These are phyloP conservation scores for Candida sp. DNA, from an alignment of 1,139 yeast species.

Conservation along the genomic window DNA sequence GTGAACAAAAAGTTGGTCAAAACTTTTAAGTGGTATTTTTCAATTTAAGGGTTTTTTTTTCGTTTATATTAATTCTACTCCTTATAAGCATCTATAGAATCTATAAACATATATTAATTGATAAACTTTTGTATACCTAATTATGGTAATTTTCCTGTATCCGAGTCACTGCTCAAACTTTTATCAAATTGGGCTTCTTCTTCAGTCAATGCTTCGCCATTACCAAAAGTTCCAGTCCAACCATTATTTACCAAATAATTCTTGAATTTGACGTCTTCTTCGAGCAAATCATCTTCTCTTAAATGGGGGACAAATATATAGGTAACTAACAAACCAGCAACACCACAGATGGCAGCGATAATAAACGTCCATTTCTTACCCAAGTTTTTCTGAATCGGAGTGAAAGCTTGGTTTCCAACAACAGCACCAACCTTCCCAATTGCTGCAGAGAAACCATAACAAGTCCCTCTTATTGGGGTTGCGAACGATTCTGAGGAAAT, in stretches of 20 bases:
- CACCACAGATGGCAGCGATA: conserved; percentile 68
- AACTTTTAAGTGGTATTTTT: background rate
- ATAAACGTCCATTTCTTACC: conserved; percentile 42
- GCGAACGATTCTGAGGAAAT: conserved; percentile 68
- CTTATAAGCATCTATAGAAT: no score
- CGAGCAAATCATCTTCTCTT: conserved; percentile 61
- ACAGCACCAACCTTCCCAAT: conserved; percentile 51
- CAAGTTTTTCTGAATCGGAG: conserved; percentile 35
- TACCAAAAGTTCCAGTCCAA: conserved; percentile 62
- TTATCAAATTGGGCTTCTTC: conserved; percentile 10
- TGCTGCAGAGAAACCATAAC: conserved; percentile 47
- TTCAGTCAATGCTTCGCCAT: conserved; percentile 20
- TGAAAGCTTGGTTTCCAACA: conserved; percentile 43
- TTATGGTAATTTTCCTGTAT: no score
- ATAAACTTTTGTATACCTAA: no score
- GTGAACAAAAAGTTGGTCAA: background rate
- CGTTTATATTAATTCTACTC: no score
- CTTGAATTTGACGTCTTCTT: conserved; percentile 62
- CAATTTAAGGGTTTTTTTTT: background rate
- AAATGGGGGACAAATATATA: conserved; percentile 65
- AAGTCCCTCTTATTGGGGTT: conserved; percentile 73
- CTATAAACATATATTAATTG: no score
- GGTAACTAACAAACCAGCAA: conserved; percentile 61
- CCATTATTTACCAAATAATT: conserved; percentile 62
- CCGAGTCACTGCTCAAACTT: background rate